Evolutionary conservation across 2,329 filamentous ascomycete genomes (phyloP).

Genomic region (Tricladium varicosporioides): DNA sequence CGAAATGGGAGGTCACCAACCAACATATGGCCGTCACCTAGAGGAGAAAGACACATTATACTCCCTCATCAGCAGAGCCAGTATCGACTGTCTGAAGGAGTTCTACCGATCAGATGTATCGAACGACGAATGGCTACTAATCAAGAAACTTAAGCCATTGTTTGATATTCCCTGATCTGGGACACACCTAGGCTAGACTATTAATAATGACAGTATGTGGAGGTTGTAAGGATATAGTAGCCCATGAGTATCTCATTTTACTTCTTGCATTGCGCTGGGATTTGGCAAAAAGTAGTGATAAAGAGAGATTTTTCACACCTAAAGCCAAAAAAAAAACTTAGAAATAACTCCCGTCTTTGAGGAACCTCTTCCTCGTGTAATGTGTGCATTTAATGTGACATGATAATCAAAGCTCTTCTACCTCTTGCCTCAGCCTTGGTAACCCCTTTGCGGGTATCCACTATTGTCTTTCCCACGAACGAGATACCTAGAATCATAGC

Average conservation of each 20-base stretch:
- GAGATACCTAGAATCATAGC: too few species aligned
- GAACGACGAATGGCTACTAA: slow-evolving; percentile 91
- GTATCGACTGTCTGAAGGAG: slow-evolving; percentile 94
- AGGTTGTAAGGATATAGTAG: slow-evolving; percentile 5
- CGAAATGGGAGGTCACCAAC: slow-evolving; percentile 88
- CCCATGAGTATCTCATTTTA: background rate
- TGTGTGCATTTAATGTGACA: too few species aligned
- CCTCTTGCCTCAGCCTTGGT: too few species aligned
- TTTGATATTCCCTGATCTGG: slow-evolving; percentile 67
- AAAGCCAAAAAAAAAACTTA: background rate
- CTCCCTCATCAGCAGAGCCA: slow-evolving; percentile 79
- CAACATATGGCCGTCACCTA: slow-evolving; percentile 89
- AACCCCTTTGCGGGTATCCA: too few species aligned
- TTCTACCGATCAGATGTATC: slow-evolving; percentile 86
- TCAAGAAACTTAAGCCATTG: slow-evolving; percentile 91
- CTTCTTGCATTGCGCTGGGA: background rate
- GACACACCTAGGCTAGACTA: background rate
- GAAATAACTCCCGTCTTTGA: background rate
- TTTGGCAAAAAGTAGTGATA: background rate
- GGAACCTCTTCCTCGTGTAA: too few species aligned
- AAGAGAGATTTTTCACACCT: background rate
- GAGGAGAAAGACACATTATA: slow-evolving; percentile 90
- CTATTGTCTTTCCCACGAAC: too few species aligned
- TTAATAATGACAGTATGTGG: background rate
- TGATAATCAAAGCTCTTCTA: too few species aligned